Conservation (phyloP, 768 basidiomycete species). For the Rhodotorula kratochvilovae region DNA sequence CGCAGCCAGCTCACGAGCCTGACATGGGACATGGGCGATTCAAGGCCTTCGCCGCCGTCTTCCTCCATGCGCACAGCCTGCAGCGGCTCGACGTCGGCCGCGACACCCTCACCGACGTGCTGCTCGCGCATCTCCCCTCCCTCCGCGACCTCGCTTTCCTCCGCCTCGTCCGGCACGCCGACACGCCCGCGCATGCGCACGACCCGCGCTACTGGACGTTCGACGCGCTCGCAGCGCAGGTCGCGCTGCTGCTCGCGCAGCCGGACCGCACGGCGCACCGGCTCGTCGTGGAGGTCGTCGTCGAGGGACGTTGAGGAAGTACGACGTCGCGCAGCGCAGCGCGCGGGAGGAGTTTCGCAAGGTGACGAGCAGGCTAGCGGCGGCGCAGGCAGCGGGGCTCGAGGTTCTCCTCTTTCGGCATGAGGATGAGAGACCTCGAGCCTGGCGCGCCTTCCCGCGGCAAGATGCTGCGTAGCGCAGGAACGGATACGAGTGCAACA, state of each 20-base stretch:
- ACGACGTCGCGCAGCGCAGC: slow-evolving; percentile 10
- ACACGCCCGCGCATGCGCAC: background rate
- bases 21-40: no score
- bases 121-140: background rate
- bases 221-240: background rate
- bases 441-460: background rate
- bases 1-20: no score
- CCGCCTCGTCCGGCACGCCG: background rate
- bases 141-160: background rate
- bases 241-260: background rate
- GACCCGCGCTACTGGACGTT: background rate
- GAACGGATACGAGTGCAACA: no score
- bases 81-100: background rate
- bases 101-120: background rate
- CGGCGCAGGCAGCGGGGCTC: background rate
- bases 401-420: background rate
- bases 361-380: background rate
- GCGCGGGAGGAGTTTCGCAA: background rate
- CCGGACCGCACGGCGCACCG: background rate
- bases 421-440: no score
- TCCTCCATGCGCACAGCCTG: background rate
- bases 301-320: background rate
- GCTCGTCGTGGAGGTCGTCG: background rate
- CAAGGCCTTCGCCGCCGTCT: background rate
- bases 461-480: background rate